Evolutionary conservation across 352 stramenopile genomes (phyloP).

Genomic region (Globisporangium ultimum): DNA sequence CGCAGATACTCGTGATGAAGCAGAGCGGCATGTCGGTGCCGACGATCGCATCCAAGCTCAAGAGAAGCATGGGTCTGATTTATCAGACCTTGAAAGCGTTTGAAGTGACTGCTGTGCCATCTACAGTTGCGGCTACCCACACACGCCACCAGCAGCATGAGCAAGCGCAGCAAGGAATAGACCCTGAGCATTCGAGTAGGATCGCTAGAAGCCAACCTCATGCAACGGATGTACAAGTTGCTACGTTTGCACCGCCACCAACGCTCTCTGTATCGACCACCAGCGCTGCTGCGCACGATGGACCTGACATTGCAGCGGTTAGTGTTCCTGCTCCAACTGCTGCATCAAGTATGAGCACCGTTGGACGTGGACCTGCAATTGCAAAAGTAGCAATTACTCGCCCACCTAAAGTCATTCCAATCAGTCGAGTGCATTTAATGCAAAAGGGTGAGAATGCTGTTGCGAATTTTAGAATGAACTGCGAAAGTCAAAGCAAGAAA

Average conservation of each 20-base stretch:
- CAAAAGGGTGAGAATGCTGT: neutral
- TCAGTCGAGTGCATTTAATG: neutral
- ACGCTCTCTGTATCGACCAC: neutral
- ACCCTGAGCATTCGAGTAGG: neutral
- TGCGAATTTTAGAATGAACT: neutral
- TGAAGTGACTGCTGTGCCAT: neutral
- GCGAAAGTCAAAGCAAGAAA: neutral
- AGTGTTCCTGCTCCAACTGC: neutral
- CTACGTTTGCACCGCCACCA: neutral
- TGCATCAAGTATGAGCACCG: neutral
- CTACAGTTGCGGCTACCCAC: neutral
- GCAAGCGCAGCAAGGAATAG: neutral
- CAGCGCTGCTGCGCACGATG: neutral
- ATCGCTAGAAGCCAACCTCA: neutral
- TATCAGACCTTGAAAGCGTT: conserved; percentile 26
- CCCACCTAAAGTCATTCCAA: neutral
- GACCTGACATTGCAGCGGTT: neutral
- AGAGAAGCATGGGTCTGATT: conserved; percentile 38
- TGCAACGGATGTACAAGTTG: neutral
- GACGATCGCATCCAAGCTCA: conserved; percentile 30
- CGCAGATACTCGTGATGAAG: conserved; percentile 37
- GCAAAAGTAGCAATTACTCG: neutral
- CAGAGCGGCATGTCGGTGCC: conserved; percentile 28
- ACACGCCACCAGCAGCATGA: neutral
- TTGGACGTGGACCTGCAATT: neutral